Evolutionary conservation across 805 yeast genomes (phyloP).

Genomic region (Saturnispora galanensis): DNA sequence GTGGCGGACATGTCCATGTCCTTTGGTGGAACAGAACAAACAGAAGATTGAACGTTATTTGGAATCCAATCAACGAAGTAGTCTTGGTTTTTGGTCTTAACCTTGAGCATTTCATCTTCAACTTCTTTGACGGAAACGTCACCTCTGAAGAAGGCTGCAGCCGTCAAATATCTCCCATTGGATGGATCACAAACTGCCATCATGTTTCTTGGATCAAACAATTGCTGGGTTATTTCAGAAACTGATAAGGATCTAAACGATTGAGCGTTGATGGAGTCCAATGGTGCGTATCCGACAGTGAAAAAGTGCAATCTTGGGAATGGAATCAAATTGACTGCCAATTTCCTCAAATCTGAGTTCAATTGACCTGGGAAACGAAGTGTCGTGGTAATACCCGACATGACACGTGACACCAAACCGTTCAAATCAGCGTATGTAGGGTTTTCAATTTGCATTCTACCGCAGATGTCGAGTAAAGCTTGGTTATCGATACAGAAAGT

Average conservation of each 20-base stretch:
- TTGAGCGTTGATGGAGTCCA: conserved; percentile 70
- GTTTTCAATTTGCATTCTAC: conserved; percentile 67
- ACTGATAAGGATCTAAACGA: conserved; percentile 79
- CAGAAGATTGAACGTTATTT: conserved; percentile 87
- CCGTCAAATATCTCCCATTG: conserved; percentile 85
- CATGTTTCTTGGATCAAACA: conserved; percentile 88
- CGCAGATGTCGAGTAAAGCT: conserved; percentile 85
- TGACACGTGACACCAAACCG: conserved; percentile 75
- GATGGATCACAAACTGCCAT: conserved; percentile 93
- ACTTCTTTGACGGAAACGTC: conserved; percentile 88
- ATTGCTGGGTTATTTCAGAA: conserved; percentile 87
- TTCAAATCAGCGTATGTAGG: conserved; percentile 77
- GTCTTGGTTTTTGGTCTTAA: conserved; percentile 70
- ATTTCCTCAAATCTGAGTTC: conserved; percentile 83
- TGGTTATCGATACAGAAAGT: conserved; percentile 94
- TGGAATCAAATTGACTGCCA: conserved; percentile 90
- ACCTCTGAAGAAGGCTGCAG: conserved; percentile 92
- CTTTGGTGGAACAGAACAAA: conserved; percentile 83
- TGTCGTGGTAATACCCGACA: conserved; percentile 93
- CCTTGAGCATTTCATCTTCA: conserved; percentile 84
- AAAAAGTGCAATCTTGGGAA: conserved; percentile 93
- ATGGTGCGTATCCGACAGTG: conserved; percentile 92
- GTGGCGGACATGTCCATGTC: conserved; percentile 86
- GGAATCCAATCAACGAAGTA: conserved; percentile 96
- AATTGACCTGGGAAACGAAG: conserved; percentile 92